Base-by-base conservation (phyloP, 1,139 yeast species). In the Torulaspora pretoriensis region DNA sequence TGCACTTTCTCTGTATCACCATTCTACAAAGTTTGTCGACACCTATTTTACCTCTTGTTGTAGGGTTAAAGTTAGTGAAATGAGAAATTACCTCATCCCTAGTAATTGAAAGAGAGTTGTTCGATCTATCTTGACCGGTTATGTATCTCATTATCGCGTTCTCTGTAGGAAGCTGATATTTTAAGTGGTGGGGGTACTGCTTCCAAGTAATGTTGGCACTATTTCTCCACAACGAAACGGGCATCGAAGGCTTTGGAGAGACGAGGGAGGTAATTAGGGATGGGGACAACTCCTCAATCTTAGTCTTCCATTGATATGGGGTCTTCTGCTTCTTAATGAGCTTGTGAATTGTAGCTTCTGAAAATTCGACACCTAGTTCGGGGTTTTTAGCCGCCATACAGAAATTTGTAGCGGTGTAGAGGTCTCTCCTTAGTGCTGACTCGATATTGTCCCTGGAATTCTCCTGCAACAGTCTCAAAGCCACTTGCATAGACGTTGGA, bases 141-240 rank as follows among this genome's bases (percentile, higher is more conserved):
- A 72, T 51, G 22, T 60, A 51, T 14, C 57, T 59, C 34, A 54
- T 58, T n/a, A 69, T 72, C 48, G 79, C 82, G 41, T 60, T 54
- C 65, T 82, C 85, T 10, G 77, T 71, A 42, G 97, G 97, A 53
- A 92, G 74, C 28, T 95, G 96, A 74, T 78, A 84, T 77, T 74
- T 55, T 23, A 46, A 38, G 35, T 62, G 64, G 67, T 76, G 79
- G 27, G 96, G 96, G 63, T 90, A 63, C 17, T 58, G 49, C 26
- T 51, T 57, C 60, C 62, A 61, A 23, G 67, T 61, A 22, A 54
- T 49, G 28, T 56, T 51, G 5, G 51, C 45, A 19, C 43, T 35
- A 36, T 57, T 56, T 17, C 53, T 53, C 43, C 49, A 43, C 29
- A 63, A 40, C 9, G 61, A 50, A 6, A 58, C 46, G 3, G 59